Evolutionary conservation across 306 rosid species (phyloP).

Genomic region (Cyamopsis tetragonoloba): DNA sequence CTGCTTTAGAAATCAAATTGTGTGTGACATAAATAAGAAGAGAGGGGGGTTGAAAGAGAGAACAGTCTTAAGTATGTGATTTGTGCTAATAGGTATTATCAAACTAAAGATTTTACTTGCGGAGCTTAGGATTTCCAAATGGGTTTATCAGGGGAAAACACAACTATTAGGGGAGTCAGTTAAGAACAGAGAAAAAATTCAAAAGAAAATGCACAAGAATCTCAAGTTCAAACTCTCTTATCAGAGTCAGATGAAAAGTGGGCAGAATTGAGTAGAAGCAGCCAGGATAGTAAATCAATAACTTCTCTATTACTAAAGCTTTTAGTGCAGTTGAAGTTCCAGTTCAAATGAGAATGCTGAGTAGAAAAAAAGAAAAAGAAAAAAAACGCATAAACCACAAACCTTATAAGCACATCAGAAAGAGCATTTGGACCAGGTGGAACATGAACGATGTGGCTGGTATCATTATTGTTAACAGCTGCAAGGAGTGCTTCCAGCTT

Average conservation of each 20-base stretch:
- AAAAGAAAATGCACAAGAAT: not conserved
- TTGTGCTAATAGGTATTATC: not conserved
- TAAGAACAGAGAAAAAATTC: not conserved
- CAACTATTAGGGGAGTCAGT: not conserved
- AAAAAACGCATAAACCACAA: not conserved
- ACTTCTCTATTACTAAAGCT: constrained; percentile 1
- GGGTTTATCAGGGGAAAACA: not conserved
- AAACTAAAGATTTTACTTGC: constrained; percentile 7
- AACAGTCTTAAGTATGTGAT: not conserved
- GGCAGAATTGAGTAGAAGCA: constrained; percentile 1
- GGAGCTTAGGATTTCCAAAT: not conserved
- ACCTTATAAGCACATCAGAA: constrained; percentile 58
- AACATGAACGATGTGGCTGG: constrained; percentile 49
- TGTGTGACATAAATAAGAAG: not conserved
- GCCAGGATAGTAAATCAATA: not conserved
- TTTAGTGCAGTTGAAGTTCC: not conserved
- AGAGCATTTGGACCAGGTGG: constrained; percentile 46
- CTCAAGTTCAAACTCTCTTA: not conserved
- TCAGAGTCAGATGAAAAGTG: constrained; percentile 7
- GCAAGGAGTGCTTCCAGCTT: constrained; percentile 77
- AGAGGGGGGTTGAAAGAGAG: too few relatives aligned
- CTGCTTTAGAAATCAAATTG: not conserved
- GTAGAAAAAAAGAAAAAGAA: not conserved
- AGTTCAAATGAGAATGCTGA: not conserved
- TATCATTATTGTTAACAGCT: constrained; percentile 80